Conservation (phyloP, 805 yeast genomes). For the Starmerella vitae region DNA sequence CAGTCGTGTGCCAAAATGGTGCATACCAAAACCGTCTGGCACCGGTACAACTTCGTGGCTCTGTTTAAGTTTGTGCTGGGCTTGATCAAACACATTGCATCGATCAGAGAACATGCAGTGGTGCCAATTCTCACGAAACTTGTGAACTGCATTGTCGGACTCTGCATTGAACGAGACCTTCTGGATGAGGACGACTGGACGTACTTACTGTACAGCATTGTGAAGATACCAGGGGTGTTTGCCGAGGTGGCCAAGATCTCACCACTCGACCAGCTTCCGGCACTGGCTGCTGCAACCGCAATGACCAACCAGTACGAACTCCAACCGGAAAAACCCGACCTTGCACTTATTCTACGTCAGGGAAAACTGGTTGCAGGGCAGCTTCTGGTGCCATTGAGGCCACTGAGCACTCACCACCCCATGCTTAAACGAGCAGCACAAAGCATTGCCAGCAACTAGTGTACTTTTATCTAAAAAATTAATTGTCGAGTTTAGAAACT, state of each 20-base stretch:
- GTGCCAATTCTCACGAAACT: constrained; percentile 16
- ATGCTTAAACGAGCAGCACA: background rate
- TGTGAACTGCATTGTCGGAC: constrained; percentile 21
- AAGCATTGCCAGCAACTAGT: no score
- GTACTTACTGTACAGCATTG: constrained; percentile 25
- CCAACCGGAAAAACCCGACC: constrained; percentile 10
- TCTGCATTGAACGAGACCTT: constrained; percentile 26
- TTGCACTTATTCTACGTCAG: constrained; percentile 13
- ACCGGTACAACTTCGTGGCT: constrained; percentile 29
- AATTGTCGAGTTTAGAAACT: background rate
- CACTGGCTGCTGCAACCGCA: constrained; percentile 19
- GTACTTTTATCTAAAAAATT: background rate
- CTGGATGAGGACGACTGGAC: constrained; percentile 24
- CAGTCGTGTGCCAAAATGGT: constrained; percentile 20
- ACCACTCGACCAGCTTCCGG: constrained; percentile 11
- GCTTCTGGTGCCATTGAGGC: constrained; percentile 9
- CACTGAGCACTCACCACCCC: constrained; percentile 6
- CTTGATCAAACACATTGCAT: constrained; percentile 21
- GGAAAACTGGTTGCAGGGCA: constrained; percentile 16
- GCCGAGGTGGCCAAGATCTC: constrained; percentile 17
- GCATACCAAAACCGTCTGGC: constrained; percentile 7
- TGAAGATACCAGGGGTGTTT: constrained; percentile 23
- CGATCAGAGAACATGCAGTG: constrained; percentile 3
- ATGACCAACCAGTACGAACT: constrained; percentile 21
- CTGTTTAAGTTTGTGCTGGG: constrained; percentile 28